Conservation (phyloP, 164 flowering plant species). For the Kalanchoe fedtschenkoi region DNA sequence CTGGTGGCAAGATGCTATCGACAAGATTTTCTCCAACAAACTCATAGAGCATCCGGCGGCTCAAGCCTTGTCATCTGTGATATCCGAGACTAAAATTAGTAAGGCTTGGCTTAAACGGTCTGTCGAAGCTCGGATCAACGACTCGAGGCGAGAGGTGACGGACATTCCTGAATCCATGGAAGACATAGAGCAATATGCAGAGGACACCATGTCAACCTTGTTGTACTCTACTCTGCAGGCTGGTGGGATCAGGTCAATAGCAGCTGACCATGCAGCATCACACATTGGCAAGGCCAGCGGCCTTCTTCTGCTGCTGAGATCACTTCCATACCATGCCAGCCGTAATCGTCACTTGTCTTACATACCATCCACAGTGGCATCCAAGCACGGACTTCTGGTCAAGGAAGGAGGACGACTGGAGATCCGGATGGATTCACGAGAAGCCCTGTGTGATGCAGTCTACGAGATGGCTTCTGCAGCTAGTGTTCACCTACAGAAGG, state of each 20-base stretch:
- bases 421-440: slow-evolving; percentile 48
- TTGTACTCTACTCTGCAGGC: slow-evolving; percentile 84
- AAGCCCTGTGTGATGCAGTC: slow-evolving; percentile 53
- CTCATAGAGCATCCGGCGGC: slow-evolving; percentile 83
- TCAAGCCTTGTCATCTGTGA: slow-evolving; percentile 57
- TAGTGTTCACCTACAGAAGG: slow-evolving; percentile 69
- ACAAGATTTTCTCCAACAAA: slow-evolving; percentile 67
- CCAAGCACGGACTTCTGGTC: slow-evolving; percentile 63
- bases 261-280: slow-evolving; percentile 96
- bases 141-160: slow-evolving; percentile 61
- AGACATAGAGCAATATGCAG: slow-evolving; percentile 79
- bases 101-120: slow-evolving; percentile 85
- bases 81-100: slow-evolving; percentile 54
- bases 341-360: slow-evolving; percentile 50
- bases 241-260: slow-evolving; percentile 77
- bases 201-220: slow-evolving; percentile 77
- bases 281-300: slow-evolving; percentile 97
- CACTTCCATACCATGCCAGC: slow-evolving; percentile 77
- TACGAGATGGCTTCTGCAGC: slow-evolving; percentile 96
- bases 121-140: slow-evolving; percentile 87
- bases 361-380: slow-evolving; percentile 66
- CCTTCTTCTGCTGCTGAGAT: slow-evolving; percentile 69
- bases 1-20: slow-evolving; percentile 98
- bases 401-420: slow-evolving; percentile 39
- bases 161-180: slow-evolving; percentile 52